A percentile compares a stretch with the other conserved stretches of the same genome.
Conservation (phyloP, 129 eudicot species). For the Tanacetum coccineum region DNA sequence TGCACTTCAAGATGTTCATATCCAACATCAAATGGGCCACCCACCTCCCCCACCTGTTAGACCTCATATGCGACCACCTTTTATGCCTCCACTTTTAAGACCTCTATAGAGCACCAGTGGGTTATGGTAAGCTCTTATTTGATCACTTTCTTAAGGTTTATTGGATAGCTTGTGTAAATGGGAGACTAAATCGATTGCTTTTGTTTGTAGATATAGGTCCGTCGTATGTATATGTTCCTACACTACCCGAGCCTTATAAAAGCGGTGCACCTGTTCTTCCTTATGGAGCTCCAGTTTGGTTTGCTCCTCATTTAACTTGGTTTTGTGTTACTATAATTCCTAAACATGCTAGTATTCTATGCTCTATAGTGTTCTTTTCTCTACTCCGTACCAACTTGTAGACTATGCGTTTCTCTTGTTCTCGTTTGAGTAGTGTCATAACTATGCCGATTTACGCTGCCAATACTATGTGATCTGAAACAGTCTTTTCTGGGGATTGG, state of each 20-base stretch:
- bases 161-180: background rate
- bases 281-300: constrained; percentile 18
- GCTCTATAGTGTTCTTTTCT: no score
- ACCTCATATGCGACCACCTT: constrained; percentile 45
- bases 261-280: constrained; percentile 30
- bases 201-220: constrained; percentile 37
- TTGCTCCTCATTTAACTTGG: no score
- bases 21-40: constrained; percentile 35
- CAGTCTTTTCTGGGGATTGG: no score
- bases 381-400: no score
- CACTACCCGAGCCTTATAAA: constrained; percentile 45
- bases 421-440: no score
- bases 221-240: constrained; percentile 41
- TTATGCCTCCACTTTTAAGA: constrained; percentile 40
- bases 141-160: background rate
- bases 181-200: background rate
- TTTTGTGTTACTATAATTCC: no score
- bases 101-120: constrained; percentile 45
- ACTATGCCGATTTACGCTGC: no score
- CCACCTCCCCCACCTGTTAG: constrained; percentile 42
- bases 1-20: no score
- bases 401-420: no score
- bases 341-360: no score
- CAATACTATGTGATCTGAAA: no score
- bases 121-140: constrained; percentile 41